Conservation (phyloP, 805 yeast species). For the Allodekkera sacchari region DNA sequence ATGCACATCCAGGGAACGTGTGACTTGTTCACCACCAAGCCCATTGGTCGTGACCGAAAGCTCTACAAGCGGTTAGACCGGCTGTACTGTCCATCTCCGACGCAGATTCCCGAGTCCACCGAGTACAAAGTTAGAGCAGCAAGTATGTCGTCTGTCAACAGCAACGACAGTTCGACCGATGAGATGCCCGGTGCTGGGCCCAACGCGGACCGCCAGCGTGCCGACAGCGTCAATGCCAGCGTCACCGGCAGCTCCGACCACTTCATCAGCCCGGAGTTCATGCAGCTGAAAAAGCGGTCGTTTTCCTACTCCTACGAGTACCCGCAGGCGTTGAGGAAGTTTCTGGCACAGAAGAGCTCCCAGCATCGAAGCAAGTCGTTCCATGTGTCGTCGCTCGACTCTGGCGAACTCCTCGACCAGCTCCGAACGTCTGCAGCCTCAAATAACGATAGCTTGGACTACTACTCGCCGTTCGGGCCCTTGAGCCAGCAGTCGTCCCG, state of each 20-base stretch:
- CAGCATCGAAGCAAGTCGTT: conserved; percentile 24
- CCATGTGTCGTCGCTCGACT: conserved; percentile 6
- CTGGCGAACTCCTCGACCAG: not conserved
- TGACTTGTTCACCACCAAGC: conserved; percentile 90
- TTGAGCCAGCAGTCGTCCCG: conserved; percentile 78
- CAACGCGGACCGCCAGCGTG: conserved; percentile 2
- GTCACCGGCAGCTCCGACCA: conserved; percentile 7
- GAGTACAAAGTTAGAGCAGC: too few relatives aligned
- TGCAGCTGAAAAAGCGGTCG: conserved; percentile 24
- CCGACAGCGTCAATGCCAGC: conserved; percentile 16
- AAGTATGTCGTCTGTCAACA: not conserved
- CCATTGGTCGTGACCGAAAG: conserved; percentile 84
- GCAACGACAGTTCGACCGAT: not conserved
- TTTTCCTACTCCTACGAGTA: conserved; percentile 23
- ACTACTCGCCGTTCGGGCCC: conserved; percentile 79
- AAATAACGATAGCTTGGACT: too few relatives aligned
- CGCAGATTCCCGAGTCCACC: not conserved
- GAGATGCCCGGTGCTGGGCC: not conserved
- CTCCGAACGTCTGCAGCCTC: too few relatives aligned
- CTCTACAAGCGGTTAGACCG: conserved; percentile 81
- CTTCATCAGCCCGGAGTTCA: conserved; percentile 22
- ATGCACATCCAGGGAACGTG: conserved; percentile 80
- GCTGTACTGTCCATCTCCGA: conserved; percentile 27
- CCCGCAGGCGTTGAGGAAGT: conserved; percentile 10
- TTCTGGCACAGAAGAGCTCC: conserved; percentile 4